phyloP scores from a whole-genome alignment of 2,329 filamentous ascomycete genomes.

The Hypoxylon sp. region DNA sequence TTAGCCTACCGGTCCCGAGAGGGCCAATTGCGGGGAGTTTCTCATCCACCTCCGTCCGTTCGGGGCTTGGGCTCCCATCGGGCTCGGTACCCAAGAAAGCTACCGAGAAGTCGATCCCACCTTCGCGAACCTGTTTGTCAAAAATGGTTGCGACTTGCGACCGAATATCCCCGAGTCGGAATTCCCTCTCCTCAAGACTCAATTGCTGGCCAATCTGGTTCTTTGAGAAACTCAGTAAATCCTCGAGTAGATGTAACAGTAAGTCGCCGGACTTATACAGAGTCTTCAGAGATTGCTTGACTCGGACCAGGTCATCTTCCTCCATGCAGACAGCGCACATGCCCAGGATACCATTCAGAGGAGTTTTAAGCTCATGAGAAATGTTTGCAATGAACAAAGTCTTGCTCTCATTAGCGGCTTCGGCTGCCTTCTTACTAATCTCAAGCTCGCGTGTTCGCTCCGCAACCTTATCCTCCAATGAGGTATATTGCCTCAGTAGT shows the following conservation, averaged over 20 bases:
- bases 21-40: conserved; percentile 73
- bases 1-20: conserved; percentile 76
- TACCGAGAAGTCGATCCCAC: conserved; percentile 80
- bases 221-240: conserved; percentile 92
- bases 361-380: conserved; percentile 88
- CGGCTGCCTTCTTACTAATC: conserved; percentile 90
- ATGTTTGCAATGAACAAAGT: conserved; percentile 98
- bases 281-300: conserved; percentile 87
- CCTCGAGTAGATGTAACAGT: conserved; percentile 86
- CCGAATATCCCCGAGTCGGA: conserved; percentile 85
- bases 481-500: conserved; percentile 86
- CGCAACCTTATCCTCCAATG: conserved; percentile 85
- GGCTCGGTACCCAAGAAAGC: conserved; percentile 73
- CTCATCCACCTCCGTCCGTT: conserved; percentile 55
- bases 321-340: conserved; percentile 96
- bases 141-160: conserved; percentile 89
- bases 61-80: conserved; percentile 52
- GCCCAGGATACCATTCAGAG: conserved; percentile 93
- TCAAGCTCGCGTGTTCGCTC: conserved; percentile 88
- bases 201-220: conserved; percentile 93
- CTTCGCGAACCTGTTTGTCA: conserved; percentile 88
- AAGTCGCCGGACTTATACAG: conserved; percentile 92
- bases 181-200: conserved; percentile 86
- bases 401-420: conserved; percentile 97
- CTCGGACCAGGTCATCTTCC: conserved; percentile 81